phyloP scores from a whole-genome alignment of 352 stramenopile species.

The Pythium rhizo-oryzae region DNA sequence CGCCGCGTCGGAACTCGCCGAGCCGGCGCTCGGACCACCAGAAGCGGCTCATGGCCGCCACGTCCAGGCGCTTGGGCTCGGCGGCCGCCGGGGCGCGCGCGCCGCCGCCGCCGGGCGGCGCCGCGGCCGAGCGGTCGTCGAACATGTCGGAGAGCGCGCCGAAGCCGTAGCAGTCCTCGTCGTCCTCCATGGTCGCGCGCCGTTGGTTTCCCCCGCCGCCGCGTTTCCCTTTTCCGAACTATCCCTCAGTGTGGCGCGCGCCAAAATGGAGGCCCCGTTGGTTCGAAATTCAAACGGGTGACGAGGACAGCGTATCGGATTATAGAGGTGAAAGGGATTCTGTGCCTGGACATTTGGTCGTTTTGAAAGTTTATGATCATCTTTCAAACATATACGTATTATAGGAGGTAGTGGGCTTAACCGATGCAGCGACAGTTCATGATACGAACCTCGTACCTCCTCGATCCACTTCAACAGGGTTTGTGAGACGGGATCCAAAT shows the following conservation, averaged over 20 bases:
- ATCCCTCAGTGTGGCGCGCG: neutral
- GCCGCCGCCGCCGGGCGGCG: neutral
- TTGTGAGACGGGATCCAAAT: too few relatives aligned
- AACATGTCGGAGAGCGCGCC: conserved; percentile 69
- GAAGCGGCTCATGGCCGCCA: conserved; percentile 42
- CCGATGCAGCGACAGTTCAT: neutral
- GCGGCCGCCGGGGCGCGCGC: neutral
- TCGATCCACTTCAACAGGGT: neutral
- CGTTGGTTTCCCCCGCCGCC: neutral
- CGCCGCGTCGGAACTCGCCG: conserved; percentile 32
- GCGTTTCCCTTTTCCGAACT: conserved; percentile 16
- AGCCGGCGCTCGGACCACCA: conserved; percentile 54
- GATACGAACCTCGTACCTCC: neutral
- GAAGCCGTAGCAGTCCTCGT: conserved; percentile 74
- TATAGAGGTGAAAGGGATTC: neutral
- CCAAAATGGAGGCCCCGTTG: conserved; percentile 5
- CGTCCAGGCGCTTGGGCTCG: conserved; percentile 37
- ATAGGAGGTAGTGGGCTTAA: neutral
- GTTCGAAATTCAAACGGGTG: conserved; percentile 35
- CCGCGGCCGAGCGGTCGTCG: conserved; percentile 18
- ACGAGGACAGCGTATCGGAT: neutral
- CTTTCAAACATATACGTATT: neutral
- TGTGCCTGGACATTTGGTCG: too few relatives aligned
- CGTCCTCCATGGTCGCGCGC: conserved; percentile 43
- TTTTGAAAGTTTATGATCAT: neutral